Base-by-base conservation (phyloP, 495 filamentous ascomycete genomes). In the Glonium stellatum region DNA sequence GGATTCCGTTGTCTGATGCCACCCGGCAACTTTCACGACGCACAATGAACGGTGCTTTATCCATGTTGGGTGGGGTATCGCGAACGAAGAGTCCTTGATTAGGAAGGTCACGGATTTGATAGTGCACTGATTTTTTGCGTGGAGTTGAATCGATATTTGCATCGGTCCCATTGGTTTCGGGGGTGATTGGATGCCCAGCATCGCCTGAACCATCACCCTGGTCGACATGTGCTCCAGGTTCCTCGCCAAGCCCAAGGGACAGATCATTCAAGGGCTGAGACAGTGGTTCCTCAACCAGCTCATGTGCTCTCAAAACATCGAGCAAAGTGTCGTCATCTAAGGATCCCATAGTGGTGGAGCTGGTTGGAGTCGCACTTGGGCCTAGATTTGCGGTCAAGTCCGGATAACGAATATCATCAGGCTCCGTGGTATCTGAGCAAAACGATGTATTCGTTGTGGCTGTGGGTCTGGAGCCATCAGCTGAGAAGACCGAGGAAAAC, bases 61-160 rank as follows among this genome's bases (percentile, higher is more conserved):
- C 52, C 12, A 56, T n/a, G 5, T 27, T 46, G 41, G 36, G 19
- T 6, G 44, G 15, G n/a, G 59, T 51, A 15, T 68, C 42, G 11
- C 60, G 54, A 12, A 62, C 58, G 23, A 62, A 65, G 0, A 68
- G 54, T 25, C 59, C 53, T 35, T 65, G 58, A 1, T 44, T 5
- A 3, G 65, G 65, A 23, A 68, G 23, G 15, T 65, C 35, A 5
- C 58, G 62, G 21, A 68, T 55, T n/a, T 59, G 48, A 21, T 62
- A 49, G 15, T 55, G 44, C 13, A 60, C 34, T 8, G 31, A 21
- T 0, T 52, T 48, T 41, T 48, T 46, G 21, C 6, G 22, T 21
- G 42, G 42, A 27, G 37, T 57, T 4, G 39, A 1, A 31, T 31
- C 39, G n/a, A n/a, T n/a, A n/a, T n/a, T n/a, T n/a, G n/a, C n/a